phyloP scores from a whole-genome alignment of 2,329 filamentous ascomycete genomes.

The Rhinocladiella mackenziei region DNA sequence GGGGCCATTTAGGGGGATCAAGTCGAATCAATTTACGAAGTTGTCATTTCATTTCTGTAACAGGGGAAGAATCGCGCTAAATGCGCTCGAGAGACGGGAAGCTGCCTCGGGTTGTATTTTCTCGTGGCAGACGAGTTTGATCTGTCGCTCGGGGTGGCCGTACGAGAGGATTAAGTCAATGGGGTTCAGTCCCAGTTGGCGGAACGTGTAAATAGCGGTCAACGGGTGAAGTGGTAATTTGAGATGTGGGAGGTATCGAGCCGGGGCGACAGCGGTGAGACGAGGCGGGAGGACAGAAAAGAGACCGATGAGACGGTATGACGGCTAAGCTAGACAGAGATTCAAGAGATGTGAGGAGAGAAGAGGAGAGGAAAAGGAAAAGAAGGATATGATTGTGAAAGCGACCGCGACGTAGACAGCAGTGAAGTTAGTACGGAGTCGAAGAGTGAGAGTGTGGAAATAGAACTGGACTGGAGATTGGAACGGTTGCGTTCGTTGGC shows the following conservation, averaged over 20 bases:
- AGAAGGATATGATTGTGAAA: not conserved
- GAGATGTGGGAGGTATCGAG: not conserved
- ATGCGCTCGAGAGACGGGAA: no score
- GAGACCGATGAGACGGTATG: slow-evolving; percentile 3
- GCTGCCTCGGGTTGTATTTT: not conserved
- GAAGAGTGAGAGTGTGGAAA: no score
- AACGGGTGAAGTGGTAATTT: no score
- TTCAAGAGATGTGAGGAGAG: not conserved
- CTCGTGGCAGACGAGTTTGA: not conserved
- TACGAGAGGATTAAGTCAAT: no score
- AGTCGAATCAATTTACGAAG: not conserved
- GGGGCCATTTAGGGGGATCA: slow-evolving; percentile 14
- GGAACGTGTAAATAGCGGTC: no score
- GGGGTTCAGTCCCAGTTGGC: no score
- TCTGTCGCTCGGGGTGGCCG: no score
- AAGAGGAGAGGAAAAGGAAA: not conserved
- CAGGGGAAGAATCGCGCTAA: not conserved
- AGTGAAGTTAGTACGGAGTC: not conserved
- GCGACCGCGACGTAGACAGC: not conserved
- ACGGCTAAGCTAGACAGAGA: not conserved
- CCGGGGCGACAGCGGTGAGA: not conserved
- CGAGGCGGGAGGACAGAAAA: slow-evolving; percentile 3
- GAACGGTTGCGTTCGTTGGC: not conserved
- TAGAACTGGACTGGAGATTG: no score
- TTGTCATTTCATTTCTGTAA: slow-evolving; percentile 5